Evolutionary conservation across 805 yeast genomes (phyloP), one percentile per base, ranked within the genome.

Genomic region (Saturnispora sekii): DNA sequence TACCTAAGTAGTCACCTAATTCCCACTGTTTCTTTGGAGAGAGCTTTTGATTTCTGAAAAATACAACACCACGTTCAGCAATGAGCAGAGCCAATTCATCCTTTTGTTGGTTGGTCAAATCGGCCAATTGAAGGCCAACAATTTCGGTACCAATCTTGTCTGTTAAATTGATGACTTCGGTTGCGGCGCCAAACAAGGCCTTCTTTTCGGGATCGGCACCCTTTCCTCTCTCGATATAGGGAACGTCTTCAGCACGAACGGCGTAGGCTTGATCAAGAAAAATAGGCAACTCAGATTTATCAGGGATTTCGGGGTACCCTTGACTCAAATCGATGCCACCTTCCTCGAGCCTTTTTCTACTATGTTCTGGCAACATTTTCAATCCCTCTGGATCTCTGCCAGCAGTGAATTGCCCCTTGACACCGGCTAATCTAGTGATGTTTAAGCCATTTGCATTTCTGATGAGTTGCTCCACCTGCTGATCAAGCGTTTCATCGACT

Each of bases 141-240:
- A 73, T 61, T 50, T 71, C 76, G 18, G 77, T 72, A 41, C 78
- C 77, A 49, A 72, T 57, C 48, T 68, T 65, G 44, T 66, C 67
- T 37, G 76, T 69, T 45, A 73, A 58, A 47, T 73, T 48, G 33
- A 49, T 63, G 17, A 73, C 70, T 45, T 67, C 66, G 49, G 54
- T 64, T 32, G 63, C 69, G 47, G 70, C 69, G 11, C 66, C 56
- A 44, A 67, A 61, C 16, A 67, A 51, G 1, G 71, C 67, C 50
- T 62, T 67, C 59, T 67, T 66, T 45, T 61, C 69, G 6, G 65
- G 67, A 46, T 68, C 71, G 11, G 73, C 72, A 41, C 45, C 48
- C 42, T 49, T 51, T 35, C 61, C 67, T 47, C 65, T 54, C 41
- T 63, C 67, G 34, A 53, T 53, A 48, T 60, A 69, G 14, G 60